Evolutionary conservation across 2,329 filamentous ascomycete genomes (phyloP).

Genomic region (Xylaria sp.): DNA sequence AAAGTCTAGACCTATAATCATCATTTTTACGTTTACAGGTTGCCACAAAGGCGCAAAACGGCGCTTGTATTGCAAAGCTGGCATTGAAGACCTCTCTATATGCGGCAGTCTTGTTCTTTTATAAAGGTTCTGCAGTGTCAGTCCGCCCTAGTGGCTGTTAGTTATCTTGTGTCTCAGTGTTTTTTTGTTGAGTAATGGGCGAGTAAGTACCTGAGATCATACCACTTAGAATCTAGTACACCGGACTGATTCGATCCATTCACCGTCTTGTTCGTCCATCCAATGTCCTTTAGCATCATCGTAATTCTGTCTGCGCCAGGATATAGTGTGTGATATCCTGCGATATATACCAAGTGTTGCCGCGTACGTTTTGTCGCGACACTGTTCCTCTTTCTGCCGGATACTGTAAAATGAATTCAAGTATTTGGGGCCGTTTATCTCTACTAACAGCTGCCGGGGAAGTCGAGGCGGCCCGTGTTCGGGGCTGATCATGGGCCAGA

Average conservation of each 20-base stretch:
- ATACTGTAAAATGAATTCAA: not conserved
- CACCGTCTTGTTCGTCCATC: not conserved
- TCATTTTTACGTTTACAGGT: no score
- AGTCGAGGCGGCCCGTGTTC: not conserved
- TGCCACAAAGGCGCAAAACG: no score
- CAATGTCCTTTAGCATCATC: not conserved
- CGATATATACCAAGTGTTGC: not conserved
- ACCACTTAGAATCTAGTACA: not conserved
- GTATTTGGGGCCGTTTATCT: not conserved
- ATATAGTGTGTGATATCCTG: not conserved
- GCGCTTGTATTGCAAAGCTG: no score
- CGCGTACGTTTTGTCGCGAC: not conserved
- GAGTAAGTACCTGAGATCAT: no score
- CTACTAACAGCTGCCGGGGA: not conserved
- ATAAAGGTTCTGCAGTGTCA: no score
- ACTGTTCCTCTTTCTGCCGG: not conserved
- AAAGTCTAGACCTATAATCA: no score
- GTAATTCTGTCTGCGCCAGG: not conserved
- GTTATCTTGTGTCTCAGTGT: no score
- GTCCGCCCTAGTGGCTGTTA: no score
- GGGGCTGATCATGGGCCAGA: conserved; percentile 3
- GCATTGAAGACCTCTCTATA: no score
- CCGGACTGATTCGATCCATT: conserved; percentile 4
- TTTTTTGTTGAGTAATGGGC: no score
- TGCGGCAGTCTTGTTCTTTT: no score